Percentiles rank a stretch among this genome's conserved stretches.
phyloP scores from a whole-genome alignment of 805 yeast genomes.

The Cyberlindnera saturnus region DNA sequence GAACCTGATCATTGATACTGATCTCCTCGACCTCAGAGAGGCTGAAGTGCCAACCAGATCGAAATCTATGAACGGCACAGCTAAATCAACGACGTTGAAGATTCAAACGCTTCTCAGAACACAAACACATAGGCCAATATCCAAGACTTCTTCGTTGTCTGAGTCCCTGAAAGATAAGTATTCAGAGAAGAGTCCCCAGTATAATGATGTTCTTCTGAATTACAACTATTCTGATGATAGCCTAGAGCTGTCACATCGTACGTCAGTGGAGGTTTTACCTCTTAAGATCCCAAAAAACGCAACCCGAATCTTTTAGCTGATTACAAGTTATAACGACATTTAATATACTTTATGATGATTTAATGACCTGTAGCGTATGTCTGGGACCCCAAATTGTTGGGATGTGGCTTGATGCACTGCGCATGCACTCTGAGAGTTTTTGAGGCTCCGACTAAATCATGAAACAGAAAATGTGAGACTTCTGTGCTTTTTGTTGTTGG shows the following conservation, averaged over 20 bases:
- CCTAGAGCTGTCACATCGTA: neutral
- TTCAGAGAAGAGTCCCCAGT: neutral
- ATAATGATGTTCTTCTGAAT: conserved; percentile 18
- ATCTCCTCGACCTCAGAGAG: conserved; percentile 9
- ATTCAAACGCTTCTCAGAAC: conserved; percentile 2
- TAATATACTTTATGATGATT: too few species aligned
- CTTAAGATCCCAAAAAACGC: neutral
- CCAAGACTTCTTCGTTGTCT: neutral
- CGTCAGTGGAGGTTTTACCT: neutral
- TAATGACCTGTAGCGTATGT: too few species aligned
- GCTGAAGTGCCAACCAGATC: neutral
- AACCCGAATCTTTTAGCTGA: too few species aligned
- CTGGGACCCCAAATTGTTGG: too few species aligned
- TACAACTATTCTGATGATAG: conserved; percentile 18
- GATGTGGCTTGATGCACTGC: too few species aligned
- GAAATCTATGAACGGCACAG: conserved; percentile 2
- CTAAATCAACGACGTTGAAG: conserved; percentile 1
- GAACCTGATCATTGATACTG: conserved; percentile 12
- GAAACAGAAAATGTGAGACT: too few species aligned
- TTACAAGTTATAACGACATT: too few species aligned
- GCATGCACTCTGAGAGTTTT: too few species aligned
- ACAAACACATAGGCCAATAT: neutral
- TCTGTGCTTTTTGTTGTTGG: too few species aligned
- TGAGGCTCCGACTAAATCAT: too few species aligned
- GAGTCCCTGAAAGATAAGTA: neutral